Base-by-base conservation (phyloP, 2,329 filamentous ascomycete species). In the Fragosphaeria purpurea region DNA sequence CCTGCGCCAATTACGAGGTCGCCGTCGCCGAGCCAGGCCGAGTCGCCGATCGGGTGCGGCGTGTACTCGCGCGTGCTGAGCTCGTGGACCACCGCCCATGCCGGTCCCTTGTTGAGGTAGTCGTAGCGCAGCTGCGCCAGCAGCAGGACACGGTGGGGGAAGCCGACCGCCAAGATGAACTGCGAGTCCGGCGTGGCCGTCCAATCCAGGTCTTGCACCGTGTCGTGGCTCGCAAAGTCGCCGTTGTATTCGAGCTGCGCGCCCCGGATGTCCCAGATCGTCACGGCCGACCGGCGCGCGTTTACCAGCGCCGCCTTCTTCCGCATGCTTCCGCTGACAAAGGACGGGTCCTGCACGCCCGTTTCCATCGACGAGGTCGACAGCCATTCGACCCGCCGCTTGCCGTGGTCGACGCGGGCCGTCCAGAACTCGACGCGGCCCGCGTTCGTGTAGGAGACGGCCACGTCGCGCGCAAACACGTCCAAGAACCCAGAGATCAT, bases 51-150 rank as follows among this genome's bases (percentile, higher is more conserved):
- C 0, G 88, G 86, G 64, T 95, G 88, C 33, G 89, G 87, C 10
- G 89, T 95, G 39, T 89, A 72, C 53, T 90, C 83, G 55, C 85
- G 77, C 52, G 89, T 90, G 59, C 77, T 82, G 51, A 96, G 87
- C 62, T 95, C 86, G 44, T 86, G 77, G 52, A 96, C 85, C 31
- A 85, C 76, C 1, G 87, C 85, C 90, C 90, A 96, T 0, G 89
- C 88, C n/a, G 88, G 86, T 1, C 86, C 85, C 54, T 87, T 84
- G 60, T 90, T 88, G 13, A 95, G 73, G 62, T 95, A 95, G 65
- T 95, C 88, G 61, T 93, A 96, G 10, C 90, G 85, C 69, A 95
- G 82, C 62, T 96, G 89, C 6, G 86, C 84, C 32, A 95, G 76
- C 3, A 96, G 73, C 34, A 94, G 68, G 5, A 96, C 84, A 51